Percentiles rank a stretch among this genome's conserved stretches.
Evolutionary conservation across 2,329 filamentous ascomycete genomes (phyloP).

Genomic region (Exserohilum rostratum): DNA sequence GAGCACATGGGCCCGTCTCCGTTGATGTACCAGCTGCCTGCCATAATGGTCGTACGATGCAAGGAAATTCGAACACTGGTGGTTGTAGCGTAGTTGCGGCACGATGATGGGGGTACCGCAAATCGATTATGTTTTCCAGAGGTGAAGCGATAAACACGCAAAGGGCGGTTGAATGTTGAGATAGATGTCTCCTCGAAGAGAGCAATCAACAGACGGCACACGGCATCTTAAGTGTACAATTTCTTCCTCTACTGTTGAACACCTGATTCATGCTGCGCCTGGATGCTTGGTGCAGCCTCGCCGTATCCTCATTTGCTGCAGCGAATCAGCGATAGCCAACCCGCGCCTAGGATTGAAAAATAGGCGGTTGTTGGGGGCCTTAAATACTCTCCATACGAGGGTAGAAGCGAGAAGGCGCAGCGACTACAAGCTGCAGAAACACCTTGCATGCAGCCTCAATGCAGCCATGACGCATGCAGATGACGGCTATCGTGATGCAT

Average conservation of each 20-base stretch:
- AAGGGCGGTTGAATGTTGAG: no score
- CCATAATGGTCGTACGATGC: constrained; percentile 20
- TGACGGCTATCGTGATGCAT: not conserved
- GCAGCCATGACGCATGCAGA: not conserved
- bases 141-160: no score
- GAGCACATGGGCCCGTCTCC: no score
- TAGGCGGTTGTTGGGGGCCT: constrained; percentile 3
- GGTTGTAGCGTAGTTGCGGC: no score
- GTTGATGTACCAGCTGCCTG: not conserved
- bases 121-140: no score
- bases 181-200: no score
- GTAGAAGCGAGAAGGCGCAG: constrained; percentile 1
- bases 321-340: not conserved
- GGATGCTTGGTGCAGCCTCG: not conserved
- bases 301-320: not conserved
- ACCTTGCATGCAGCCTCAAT: not conserved
- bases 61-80: not conserved
- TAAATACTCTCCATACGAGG: not conserved
- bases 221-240: not conserved
- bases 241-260: not conserved
- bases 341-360: not conserved
- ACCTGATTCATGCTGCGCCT: constrained; percentile 1
- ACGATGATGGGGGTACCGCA: no score
- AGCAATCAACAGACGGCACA: not conserved
- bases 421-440: not conserved